phyloP scores from a whole-genome alignment of 2,329 filamentous ascomycete species.

The Stenocarpella maydis region DNA sequence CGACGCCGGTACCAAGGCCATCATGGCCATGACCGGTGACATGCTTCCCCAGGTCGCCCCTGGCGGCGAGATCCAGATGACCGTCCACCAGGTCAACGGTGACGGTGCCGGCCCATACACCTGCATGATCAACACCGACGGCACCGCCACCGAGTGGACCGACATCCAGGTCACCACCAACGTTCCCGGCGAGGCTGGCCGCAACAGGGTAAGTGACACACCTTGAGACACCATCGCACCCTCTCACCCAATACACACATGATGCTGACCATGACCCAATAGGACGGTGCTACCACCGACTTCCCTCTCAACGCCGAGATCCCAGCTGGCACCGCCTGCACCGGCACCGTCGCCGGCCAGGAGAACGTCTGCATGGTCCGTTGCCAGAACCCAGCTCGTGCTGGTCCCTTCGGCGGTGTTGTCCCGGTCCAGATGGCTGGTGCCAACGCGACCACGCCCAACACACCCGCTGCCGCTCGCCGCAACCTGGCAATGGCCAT shows the following conservation, averaged over 20 bases:
- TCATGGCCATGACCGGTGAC: conserved; percentile 65
- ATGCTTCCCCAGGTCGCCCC: conserved; percentile 65
- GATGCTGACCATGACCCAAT: conserved; percentile 37
- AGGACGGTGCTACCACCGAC: conserved; percentile 50
- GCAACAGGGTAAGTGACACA: conserved; percentile 49
- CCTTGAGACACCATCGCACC: not conserved
- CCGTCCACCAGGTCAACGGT: conserved; percentile 72
- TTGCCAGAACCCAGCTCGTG: conserved; percentile 67
- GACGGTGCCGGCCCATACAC: conserved; percentile 73
- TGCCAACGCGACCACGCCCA: conserved; percentile 29
- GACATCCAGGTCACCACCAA: conserved; percentile 63
- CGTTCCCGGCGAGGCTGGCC: conserved; percentile 59
- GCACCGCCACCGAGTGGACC: conserved; percentile 61
- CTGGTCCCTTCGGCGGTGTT: conserved; percentile 66
- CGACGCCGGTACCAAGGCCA: conserved; percentile 62
- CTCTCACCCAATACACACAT: not conserved
- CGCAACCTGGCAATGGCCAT: conserved; percentile 41
- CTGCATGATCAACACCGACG: conserved; percentile 71
- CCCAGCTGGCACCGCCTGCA: conserved; percentile 63
- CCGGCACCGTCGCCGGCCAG: conserved; percentile 66
- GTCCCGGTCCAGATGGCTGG: conserved; percentile 46
- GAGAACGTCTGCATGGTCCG: conserved; percentile 69
- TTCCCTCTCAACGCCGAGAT: conserved; percentile 65
- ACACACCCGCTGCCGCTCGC: conserved; percentile 37
- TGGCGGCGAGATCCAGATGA: conserved; percentile 68